These are phyloP conservation scores for Cladophialophora immunda DNA, from an alignment of 2,329 filamentous ascomycete species.

Conservation along the genomic window DNA sequence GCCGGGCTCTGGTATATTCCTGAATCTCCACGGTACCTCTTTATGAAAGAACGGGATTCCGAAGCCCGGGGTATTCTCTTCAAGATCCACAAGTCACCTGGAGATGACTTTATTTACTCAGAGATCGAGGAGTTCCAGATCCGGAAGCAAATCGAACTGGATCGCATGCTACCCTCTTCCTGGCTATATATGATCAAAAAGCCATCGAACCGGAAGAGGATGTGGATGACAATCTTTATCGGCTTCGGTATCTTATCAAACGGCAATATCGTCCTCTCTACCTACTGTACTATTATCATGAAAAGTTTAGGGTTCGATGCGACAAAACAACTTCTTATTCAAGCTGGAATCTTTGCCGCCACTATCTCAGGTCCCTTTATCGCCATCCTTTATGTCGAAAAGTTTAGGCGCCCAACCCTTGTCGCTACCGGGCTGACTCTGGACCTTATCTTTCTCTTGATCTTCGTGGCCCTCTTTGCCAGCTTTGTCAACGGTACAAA, in stretches of 20 bases:
- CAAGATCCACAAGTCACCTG: not conserved
- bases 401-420: not conserved
- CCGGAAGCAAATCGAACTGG: not conserved
- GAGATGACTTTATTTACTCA: not conserved
- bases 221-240: too few relatives aligned
- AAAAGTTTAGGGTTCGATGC: too few relatives aligned
- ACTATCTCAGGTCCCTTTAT: not conserved
- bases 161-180: too few relatives aligned
- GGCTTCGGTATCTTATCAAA: too few relatives aligned
- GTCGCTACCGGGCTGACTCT: not conserved
- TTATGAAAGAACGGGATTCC: not conserved
- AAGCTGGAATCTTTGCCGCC: not conserved
- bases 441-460: not conserved
- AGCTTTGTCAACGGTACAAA: not conserved
- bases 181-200: too few relatives aligned
- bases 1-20: not conserved
- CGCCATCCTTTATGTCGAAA: not conserved
- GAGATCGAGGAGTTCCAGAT: not conserved
- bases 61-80: slow-evolving; percentile 2
- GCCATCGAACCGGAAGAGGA: too few relatives aligned
- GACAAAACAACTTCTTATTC: not conserved
- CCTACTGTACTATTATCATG: too few relatives aligned
- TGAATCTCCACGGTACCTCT: not conserved
- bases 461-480: not conserved
- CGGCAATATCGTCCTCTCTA: too few relatives aligned